phyloP scores from a whole-genome alignment of 129 eudicot species.

The Chrysanthemum makinoi region DNA sequence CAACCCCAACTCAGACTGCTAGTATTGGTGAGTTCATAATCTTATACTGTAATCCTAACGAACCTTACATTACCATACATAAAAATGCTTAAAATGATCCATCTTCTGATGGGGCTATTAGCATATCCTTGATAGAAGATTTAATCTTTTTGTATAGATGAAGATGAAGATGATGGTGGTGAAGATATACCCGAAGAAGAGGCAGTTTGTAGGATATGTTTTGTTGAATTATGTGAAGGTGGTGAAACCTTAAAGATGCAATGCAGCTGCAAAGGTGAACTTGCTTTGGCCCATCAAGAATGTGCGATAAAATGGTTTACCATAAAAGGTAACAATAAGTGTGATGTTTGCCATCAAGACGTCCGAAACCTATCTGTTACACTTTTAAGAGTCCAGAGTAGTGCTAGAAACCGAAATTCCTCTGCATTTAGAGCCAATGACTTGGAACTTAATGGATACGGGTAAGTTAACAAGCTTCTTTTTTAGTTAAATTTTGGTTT shows the following conservation, averaged over 20 bases:
- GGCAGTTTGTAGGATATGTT: slow-evolving; percentile 92
- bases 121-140: slow-evolving; percentile 8
- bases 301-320: slow-evolving; percentile 95
- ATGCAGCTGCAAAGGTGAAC: slow-evolving; percentile 96
- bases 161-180: slow-evolving; percentile 40
- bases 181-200: slow-evolving; percentile 97
- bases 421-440: slow-evolving; percentile 30
- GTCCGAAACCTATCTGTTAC: slow-evolving; percentile 85
- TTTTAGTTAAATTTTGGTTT: slow-evolving; percentile 2
- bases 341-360: slow-evolving; percentile 92
- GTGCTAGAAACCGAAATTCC: slow-evolving; percentile 29
- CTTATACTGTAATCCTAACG: background rate
- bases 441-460: slow-evolving; percentile 51
- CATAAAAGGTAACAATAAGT: slow-evolving; percentile 89
- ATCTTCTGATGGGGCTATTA: background rate
- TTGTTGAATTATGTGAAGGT: slow-evolving; percentile 89
- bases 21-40: slow-evolving; percentile 43
- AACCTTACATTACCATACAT: too few species aligned
- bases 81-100: background rate
- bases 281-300: slow-evolving; percentile 92
- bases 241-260: slow-evolving; percentile 96
- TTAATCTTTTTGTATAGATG: slow-evolving; percentile 36
- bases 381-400: slow-evolving; percentile 71
- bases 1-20: slow-evolving; percentile 33
- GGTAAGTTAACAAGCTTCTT: slow-evolving; percentile 39